A percentile compares a stretch with the other conserved stretches of the same genome.
phyloP scores from a whole-genome alignment of 805 yeast species.

The Maudiozyma turicensis region DNA sequence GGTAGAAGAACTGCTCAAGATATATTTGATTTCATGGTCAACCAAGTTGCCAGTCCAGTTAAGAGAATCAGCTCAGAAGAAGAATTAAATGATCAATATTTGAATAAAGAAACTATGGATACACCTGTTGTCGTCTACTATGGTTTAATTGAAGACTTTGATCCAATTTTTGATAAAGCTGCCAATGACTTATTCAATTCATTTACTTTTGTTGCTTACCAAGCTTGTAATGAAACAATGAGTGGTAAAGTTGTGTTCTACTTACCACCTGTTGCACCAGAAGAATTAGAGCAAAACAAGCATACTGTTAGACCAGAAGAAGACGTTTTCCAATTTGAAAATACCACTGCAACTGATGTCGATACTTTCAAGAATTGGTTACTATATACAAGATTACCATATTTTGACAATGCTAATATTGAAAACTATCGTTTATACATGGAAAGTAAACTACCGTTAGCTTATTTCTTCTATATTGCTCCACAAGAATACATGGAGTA shows the following conservation, averaged over 20 bases:
- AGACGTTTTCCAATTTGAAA: background rate
- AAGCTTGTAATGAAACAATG: slow-evolving; percentile 8
- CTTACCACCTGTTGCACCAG: slow-evolving; percentile 1
- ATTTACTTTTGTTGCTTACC: slow-evolving; percentile 44
- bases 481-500: slow-evolving; percentile 56
- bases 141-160: slow-evolving; percentile 22
- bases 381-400: slow-evolving; percentile 60
- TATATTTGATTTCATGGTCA: slow-evolving; percentile 67
- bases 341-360: slow-evolving; percentile 7
- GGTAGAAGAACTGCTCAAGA: slow-evolving; percentile 78
- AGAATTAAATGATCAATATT: slow-evolving; percentile 37
- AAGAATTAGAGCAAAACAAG: background rate
- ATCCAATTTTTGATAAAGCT: slow-evolving; percentile 47
- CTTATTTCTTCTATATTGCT: slow-evolving; percentile 71
- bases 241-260: slow-evolving; percentile 3
- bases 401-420: slow-evolving; percentile 81
- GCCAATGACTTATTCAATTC: slow-evolving; percentile 61
- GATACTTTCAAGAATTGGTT: slow-evolving; percentile 20
- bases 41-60: slow-evolving; percentile 72
- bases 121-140: slow-evolving; percentile 52
- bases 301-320: background rate
- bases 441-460: slow-evolving; percentile 65
- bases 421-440: slow-evolving; percentile 68
- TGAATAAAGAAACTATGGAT: slow-evolving; percentile 25
- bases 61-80: slow-evolving; percentile 38